Evolutionary conservation across 139 green algal species (phyloP), one percentile per base, ranked within the genome.

Genomic region (Eudorina sp.): DNA sequence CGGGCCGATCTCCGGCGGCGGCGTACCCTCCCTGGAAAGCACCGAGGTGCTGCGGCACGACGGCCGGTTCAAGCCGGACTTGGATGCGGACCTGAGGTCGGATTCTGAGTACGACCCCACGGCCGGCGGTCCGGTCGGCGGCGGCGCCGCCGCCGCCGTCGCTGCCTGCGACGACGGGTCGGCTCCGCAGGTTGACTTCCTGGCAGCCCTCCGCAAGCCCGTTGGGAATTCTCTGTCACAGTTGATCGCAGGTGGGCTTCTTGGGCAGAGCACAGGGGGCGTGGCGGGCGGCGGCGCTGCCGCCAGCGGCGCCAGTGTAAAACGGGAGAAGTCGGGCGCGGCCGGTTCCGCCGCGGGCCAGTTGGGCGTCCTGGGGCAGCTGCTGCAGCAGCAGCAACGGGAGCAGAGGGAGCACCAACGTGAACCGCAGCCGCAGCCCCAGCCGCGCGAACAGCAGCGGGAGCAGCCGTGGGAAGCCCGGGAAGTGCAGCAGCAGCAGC

Each of bases 71-170:
- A 79, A 79, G 43, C 70, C 31, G 18, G 70, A 79, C 1, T 23
- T 79, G 41, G 70, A 79, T 34, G 21, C 55, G 31, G 78, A 85
- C 3, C 41, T 60, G 40, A 14, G 78, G 18, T 85, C 78, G 8
- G 78, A 85, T 34, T 75, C 55, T 0, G 78, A 85, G 40, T 85
- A 62, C 78, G 78, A 85, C 41, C 55, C 78, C 21, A 4, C 58
- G 11, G 55, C 14, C 8, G 36, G 6, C 51, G n/a, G n/a, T n/a
- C n/a, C n/a, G n/a, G n/a, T n/a, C n/a, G 77, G 9, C 19, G 53
- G 14, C 53, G 77, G 53, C 53, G 53, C 29, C 18, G 76, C n/a
- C 4, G 43, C 70, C 43, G 72, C 41, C 29, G 72, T 4, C 41
- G 9, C 14, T 19, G 43, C 13, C 45, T 23, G 0, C 75, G n/a